Conservation (phyloP, 345 rosid species). For the Euphorbia peplus region DNA sequence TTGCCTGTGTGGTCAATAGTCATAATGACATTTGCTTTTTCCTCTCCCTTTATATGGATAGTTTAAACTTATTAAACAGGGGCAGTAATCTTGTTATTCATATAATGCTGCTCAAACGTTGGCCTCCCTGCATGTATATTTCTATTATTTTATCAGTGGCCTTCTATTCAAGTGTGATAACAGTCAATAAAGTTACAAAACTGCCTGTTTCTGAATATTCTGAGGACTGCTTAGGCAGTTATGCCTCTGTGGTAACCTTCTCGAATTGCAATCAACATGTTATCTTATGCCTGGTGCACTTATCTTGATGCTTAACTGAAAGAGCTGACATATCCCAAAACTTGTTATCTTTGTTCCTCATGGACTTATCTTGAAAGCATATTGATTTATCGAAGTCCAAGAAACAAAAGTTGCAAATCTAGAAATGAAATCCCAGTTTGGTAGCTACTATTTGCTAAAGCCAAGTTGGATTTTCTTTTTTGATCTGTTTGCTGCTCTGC, state of each 20-base stretch:
- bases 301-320: neutral
- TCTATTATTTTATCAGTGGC: neutral
- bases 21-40: neutral
- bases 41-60: neutral
- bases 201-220: neutral
- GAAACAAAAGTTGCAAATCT: neutral
- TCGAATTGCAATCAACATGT: neutral
- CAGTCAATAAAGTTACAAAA: neutral
- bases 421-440: neutral
- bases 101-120: neutral
- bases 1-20: neutral
- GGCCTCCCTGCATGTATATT: neutral
- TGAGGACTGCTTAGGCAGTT: neutral
- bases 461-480: neutral
- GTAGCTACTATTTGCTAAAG: neutral
- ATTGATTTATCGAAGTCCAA: neutral
- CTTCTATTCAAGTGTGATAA: neutral
- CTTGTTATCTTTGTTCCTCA: neutral
- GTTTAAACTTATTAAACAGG: neutral
- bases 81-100: neutral
- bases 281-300: neutral
- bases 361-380: conserved; percentile 1
- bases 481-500: neutral
- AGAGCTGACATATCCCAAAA: neutral
- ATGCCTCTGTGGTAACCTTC: neutral